Evolutionary conservation across 768 basidiomycete genomes (phyloP).

Genomic region (Leccinum incarnatum): DNA sequence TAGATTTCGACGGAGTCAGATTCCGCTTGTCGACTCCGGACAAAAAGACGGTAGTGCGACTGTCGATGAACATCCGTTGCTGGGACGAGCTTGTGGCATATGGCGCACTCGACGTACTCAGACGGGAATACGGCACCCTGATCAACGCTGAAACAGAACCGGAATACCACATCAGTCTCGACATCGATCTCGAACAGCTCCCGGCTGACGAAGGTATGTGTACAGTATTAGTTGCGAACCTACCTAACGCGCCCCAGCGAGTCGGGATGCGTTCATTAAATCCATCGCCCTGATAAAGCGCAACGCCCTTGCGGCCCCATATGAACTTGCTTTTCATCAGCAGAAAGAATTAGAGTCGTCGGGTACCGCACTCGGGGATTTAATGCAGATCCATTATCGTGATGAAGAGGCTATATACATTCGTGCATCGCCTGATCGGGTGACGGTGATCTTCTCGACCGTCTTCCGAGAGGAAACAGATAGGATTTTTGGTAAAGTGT

Average conservation of each 20-base stretch:
- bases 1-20: slow-evolving; percentile 95
- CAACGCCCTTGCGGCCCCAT: slow-evolving; percentile 92
- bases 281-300: slow-evolving; percentile 86
- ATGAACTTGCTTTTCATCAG: slow-evolving; percentile 80
- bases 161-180: slow-evolving; percentile 86
- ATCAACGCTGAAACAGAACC: slow-evolving; percentile 69
- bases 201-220: slow-evolving; percentile 75
- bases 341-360: slow-evolving; percentile 84
- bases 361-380: slow-evolving; percentile 64
- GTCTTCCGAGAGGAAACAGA: slow-evolving; percentile 97
- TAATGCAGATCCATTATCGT: slow-evolving; percentile 93
- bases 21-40: slow-evolving; percentile 91
- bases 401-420: slow-evolving; percentile 98
- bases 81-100: slow-evolving; percentile 91
- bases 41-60: slow-evolving; percentile 73
- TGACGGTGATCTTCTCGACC: slow-evolving; percentile 97
- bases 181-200: slow-evolving; percentile 83
- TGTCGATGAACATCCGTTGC: slow-evolving; percentile 97
- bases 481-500: slow-evolving; percentile 95
- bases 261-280: slow-evolving; percentile 73
- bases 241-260: slow-evolving; percentile 48
- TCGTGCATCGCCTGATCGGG: slow-evolving; percentile 89
- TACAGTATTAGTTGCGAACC: not conserved
- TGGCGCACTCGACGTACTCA: slow-evolving; percentile 77
- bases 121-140: slow-evolving; percentile 78